Evolutionary conservation across 129 eudicot species (phyloP).

Genomic region (Solidago caesia): DNA sequence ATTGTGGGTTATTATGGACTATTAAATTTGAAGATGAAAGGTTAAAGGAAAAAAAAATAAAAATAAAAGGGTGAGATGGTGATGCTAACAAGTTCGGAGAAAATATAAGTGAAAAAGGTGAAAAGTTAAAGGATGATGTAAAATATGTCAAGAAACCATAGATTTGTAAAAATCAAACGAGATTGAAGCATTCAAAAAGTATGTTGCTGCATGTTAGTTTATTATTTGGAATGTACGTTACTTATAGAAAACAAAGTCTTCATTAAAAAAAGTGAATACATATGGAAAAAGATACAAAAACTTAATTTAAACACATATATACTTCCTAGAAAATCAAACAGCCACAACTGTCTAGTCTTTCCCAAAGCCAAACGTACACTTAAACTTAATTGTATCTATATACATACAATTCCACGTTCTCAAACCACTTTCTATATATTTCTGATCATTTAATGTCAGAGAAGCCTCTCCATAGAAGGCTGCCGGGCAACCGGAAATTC

Average conservation of each 20-base stretch:
- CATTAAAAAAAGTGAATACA: not conserved
- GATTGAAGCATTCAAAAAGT: too few relatives aligned
- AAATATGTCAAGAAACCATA: too few relatives aligned
- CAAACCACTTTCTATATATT: not conserved
- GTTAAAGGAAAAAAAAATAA: too few relatives aligned
- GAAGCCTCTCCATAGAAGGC: constrained; percentile 29
- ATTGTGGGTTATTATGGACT: too few relatives aligned
- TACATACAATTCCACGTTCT: not conserved
- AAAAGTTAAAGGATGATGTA: too few relatives aligned
- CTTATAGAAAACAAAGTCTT: not conserved
- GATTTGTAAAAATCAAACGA: too few relatives aligned
- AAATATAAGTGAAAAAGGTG: too few relatives aligned
- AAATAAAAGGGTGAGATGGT: too few relatives aligned
- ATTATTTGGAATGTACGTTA: not conserved
- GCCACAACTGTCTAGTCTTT: not conserved
- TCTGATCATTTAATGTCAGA: constrained; percentile 41
- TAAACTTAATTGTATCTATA: constrained; percentile 14
- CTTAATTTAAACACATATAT: not conserved
- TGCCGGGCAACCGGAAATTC: constrained; percentile 50
- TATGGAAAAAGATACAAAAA: not conserved
- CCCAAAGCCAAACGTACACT: constrained; percentile 21
- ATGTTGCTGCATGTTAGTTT: not conserved
- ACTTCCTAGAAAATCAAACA: not conserved
- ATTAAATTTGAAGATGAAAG: too few relatives aligned
- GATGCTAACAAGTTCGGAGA: too few relatives aligned